Evolutionary conservation across 306 rosid genomes (phyloP).

Genomic region (Cicer yamashitae): DNA sequence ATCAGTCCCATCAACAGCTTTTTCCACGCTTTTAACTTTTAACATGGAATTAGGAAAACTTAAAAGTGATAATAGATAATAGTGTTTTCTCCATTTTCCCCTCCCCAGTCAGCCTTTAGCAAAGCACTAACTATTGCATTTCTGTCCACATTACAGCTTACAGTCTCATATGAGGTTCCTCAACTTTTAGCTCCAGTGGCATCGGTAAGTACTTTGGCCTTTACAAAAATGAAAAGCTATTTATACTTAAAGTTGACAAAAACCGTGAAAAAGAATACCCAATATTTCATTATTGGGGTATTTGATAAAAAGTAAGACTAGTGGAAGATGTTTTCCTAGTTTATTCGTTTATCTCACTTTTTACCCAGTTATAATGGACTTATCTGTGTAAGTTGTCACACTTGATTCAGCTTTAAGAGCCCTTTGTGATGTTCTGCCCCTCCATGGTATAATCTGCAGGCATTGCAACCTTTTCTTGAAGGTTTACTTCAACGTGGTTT

Average conservation of each 20-base stretch:
- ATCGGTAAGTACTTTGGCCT: conserved; percentile 65
- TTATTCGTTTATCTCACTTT: conserved; percentile 21
- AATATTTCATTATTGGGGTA: conserved; percentile 1
- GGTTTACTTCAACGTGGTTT: conserved; percentile 75
- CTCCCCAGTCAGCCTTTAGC: conserved; percentile 25
- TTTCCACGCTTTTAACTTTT: conserved; percentile 34
- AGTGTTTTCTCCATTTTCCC: conserved; percentile 35
- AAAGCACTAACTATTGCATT: conserved; percentile 45
- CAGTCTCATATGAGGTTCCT: conserved; percentile 96
- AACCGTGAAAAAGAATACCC: neutral
- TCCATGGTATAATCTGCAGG: conserved; percentile 59
- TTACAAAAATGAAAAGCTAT: neutral
- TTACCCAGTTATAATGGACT: conserved; percentile 11
- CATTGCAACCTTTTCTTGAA: conserved; percentile 84
- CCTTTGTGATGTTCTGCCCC: conserved; percentile 35
- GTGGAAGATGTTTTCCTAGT: conserved; percentile 1
- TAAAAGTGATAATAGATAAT: neutral
- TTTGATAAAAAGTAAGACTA: neutral
- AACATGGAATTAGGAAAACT: conserved; percentile 22
- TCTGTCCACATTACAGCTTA: conserved; percentile 64
- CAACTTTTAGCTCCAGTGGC: conserved; percentile 87
- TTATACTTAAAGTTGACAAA: conserved; percentile 17
- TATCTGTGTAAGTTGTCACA: neutral
- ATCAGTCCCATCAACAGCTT: conserved; percentile 17
- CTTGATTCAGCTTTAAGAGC: conserved; percentile 20